phyloP scores from a whole-genome alignment of 2,329 filamentous ascomycete genomes.

The Cyanodermella asteris region DNA sequence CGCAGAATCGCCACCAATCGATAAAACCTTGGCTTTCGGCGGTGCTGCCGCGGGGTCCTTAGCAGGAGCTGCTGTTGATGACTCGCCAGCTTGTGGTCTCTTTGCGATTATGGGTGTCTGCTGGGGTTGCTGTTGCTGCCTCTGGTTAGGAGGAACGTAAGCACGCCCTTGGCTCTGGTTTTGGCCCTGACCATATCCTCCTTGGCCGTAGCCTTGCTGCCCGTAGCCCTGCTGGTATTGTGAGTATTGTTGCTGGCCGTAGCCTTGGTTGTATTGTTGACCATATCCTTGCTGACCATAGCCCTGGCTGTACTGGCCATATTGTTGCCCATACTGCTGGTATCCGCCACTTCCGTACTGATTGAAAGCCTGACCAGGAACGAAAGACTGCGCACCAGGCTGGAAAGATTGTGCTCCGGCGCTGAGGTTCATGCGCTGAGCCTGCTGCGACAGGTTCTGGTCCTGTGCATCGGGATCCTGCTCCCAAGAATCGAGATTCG shows the following conservation, averaged over 20 bases:
- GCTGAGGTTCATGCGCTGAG: conserved; percentile 48
- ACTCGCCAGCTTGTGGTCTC: conserved; percentile 22
- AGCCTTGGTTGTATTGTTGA: conserved; percentile 24
- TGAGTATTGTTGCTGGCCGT: conserved; percentile 11
- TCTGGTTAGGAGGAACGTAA: conserved; percentile 18
- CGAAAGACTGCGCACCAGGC: conserved; percentile 48
- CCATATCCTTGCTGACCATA: conserved; percentile 24
- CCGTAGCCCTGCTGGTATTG: conserved; percentile 18
- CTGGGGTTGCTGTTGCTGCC: conserved; percentile 30
- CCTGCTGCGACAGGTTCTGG: conserved; percentile 52
- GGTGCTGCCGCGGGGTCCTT: conserved; percentile 25
- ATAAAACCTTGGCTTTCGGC: conserved; percentile 16
- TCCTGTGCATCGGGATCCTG: conserved; percentile 63
- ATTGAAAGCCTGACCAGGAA: conserved; percentile 48
- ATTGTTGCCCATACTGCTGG: conserved; percentile 15
- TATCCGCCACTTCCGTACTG: conserved; percentile 33
- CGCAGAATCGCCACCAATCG: conserved; percentile 10
- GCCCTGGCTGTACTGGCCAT: conserved; percentile 25
- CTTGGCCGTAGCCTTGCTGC: conserved; percentile 31
- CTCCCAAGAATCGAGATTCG: conserved; percentile 87
- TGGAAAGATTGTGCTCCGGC: conserved; percentile 50
- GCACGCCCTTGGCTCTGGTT: too few relatives aligned
- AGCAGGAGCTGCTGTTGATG: conserved; percentile 22
- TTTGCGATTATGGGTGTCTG: conserved; percentile 22
- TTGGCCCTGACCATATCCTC: conserved; percentile 21